Evolutionary conservation across 495 filamentous ascomycete genomes (phyloP).

Genomic region (Hyaloscypha bicolor): DNA sequence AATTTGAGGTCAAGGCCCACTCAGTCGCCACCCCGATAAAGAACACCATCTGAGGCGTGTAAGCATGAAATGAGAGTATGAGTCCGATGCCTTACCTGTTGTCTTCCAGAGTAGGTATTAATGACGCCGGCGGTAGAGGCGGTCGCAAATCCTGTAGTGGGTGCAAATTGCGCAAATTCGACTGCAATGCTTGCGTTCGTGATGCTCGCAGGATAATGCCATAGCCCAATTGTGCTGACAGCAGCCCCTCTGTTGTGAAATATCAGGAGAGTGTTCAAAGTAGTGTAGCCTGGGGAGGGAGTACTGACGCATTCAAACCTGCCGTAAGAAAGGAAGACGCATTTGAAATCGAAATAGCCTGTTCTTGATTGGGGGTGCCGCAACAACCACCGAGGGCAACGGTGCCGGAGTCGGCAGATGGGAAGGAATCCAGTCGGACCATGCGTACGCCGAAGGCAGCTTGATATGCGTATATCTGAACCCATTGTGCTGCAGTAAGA

Average conservation of each 20-base stretch:
- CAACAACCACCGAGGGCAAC: constrained; percentile 49
- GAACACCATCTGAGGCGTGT: constrained; percentile 56
- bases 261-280: neutral
- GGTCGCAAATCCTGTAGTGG: constrained; percentile 28
- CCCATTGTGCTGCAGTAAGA: constrained; percentile 59
- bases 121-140: constrained; percentile 57
- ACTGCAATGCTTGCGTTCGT: constrained; percentile 54
- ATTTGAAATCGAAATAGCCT: constrained; percentile 52
- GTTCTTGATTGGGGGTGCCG: constrained; percentile 50
- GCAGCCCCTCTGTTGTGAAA: constrained; percentile 33
- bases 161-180: constrained; percentile 54
- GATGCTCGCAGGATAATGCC: constrained; percentile 60
- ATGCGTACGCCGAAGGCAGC: constrained; percentile 59
- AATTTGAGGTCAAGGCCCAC: constrained; percentile 58
- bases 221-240: constrained; percentile 56
- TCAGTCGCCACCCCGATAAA: constrained; percentile 57
- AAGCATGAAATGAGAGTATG: constrained; percentile 48
- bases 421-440: constrained; percentile 62
- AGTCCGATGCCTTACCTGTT: constrained; percentile 47
- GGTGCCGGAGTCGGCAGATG: constrained; percentile 52
- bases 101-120: constrained; percentile 57
- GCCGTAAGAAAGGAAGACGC: constrained; percentile 50
- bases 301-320: constrained; percentile 36
- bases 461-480: constrained; percentile 59
- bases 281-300: neutral